Evolutionary conservation across 192 early-diverging fungal genomes (phyloP).

Genomic region (Dispira simplex): DNA sequence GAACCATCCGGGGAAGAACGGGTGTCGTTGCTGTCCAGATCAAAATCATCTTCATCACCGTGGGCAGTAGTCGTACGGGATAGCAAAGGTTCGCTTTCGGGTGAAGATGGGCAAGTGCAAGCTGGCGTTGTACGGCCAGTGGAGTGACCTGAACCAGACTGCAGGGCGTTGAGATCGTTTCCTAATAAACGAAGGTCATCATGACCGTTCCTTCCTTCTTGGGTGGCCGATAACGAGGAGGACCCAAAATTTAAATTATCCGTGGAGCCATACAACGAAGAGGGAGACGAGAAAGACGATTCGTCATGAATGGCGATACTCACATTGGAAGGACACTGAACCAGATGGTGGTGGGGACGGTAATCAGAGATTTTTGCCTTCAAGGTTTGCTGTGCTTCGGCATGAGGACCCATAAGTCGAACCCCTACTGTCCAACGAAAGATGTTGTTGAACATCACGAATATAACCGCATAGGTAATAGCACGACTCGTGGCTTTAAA

Average conservation of each 20-base stretch:
- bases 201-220: too few species aligned
- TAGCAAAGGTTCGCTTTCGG: too few species aligned
- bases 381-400: background rate
- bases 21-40: too few species aligned
- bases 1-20: too few species aligned
- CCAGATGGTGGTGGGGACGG: background rate
- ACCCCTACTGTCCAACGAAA: slow-evolving; percentile 67
- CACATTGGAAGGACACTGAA: background rate
- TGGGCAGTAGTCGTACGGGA: too few species aligned
- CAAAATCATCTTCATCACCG: too few species aligned
- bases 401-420: slow-evolving; percentile 27
- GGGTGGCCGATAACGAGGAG: too few species aligned
- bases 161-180: too few species aligned
- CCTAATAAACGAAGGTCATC: too few species aligned
- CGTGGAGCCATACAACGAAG: background rate
- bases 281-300: background rate
- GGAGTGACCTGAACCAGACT: too few species aligned
- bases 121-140: too few species aligned
- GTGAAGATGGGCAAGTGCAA: too few species aligned
- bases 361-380: background rate
- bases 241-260: background rate
- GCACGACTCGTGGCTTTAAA: slow-evolving; percentile 35
- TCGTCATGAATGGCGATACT: slow-evolving; percentile 4
- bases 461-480: slow-evolving; percentile 66
- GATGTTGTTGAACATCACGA: slow-evolving; percentile 62